Evolutionary conservation across 2,329 filamentous ascomycete genomes (phyloP).

Genomic region (Sphaerostilbella broomeana): DNA sequence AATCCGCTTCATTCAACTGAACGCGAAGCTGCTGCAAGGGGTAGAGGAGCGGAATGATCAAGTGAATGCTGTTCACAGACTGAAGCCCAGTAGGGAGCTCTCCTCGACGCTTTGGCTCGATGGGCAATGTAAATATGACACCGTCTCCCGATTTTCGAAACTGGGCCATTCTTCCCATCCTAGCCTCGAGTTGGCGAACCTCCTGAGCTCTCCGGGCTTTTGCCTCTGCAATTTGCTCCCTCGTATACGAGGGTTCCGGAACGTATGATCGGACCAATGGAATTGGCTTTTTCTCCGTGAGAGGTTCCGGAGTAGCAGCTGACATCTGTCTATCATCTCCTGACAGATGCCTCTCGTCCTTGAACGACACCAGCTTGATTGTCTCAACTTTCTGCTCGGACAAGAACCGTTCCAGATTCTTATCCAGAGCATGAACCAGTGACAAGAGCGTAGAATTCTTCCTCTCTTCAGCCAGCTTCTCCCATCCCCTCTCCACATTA

Average conservation of each 20-base stretch:
- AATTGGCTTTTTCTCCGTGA: conserved; percentile 6
- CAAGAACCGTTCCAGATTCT: conserved; percentile 62
- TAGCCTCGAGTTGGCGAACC: conserved; percentile 65
- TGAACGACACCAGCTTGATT: conserved; percentile 59
- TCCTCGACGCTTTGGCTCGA: conserved; percentile 56
- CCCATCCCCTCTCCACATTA: conserved; percentile 72
- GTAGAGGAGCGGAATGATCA: conserved; percentile 66
- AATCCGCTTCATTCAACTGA: conserved; percentile 57
- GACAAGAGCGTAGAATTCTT: conserved; percentile 54
- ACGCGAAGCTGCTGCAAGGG: conserved; percentile 62
- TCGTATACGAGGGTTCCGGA: conserved; percentile 45
- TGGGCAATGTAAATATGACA: conserved; percentile 60
- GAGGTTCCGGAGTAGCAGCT: conserved; percentile 7
- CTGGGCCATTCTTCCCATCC: conserved; percentile 59
- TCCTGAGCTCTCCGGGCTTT: conserved; percentile 58
- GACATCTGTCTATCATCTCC: conserved; percentile 12
- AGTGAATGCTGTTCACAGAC: conserved; percentile 54
- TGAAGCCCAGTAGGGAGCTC: conserved; percentile 57
- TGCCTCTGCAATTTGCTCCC: conserved; percentile 55
- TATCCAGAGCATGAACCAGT: conserved; percentile 64
- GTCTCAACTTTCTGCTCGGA: conserved; percentile 65
- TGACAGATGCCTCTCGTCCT: conserved; percentile 46
- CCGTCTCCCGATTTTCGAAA: conserved; percentile 67
- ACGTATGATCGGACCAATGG: conserved; percentile 27
- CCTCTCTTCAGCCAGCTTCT: conserved; percentile 52